Evolutionary conservation across 176 grass and related monocot genomes (phyloP), one percentile per base, ranked within the genome.

Genomic region (Rhynchospora tenuis): DNA sequence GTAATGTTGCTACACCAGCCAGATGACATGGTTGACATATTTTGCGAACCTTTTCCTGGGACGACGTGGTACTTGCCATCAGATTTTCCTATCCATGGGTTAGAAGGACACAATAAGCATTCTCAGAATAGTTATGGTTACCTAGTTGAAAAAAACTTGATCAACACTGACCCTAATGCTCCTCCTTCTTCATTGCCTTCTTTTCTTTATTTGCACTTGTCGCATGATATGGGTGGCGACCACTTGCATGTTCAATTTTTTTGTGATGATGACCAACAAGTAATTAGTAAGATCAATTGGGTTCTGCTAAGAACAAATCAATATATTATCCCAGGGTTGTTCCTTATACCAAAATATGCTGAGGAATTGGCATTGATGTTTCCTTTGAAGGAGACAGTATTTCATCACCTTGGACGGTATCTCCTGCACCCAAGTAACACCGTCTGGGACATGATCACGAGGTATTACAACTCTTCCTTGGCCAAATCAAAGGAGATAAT

Each of bases 281-380:
- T n/a, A n/a, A n/a, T n/a, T n/a, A n/a, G n/a, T n/a, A n/a, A n/a
- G n/a, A n/a, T n/a, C n/a, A n/a, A n/a, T n/a, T n/a, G n/a, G n/a
- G n/a, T n/a, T n/a, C n/a, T n/a, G n/a, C n/a, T n/a, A n/a, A n/a
- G n/a, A n/a, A n/a, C n/a, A n/a, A n/a, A 84, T 73, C 79, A 84
- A 57, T 94, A 94, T 86, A 91, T 91, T 45, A 42, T 80, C 20
- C 85, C 87, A 31, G 85, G 84, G 15, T 26, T 94, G n/a, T 94
- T 89, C 85, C 76, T 89, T 10, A 81, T 89, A 73, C 89, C 91
- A 47, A 62, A 59, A 46, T 89, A 85, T 43, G 87, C 89, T 44
- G 85, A 89, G 66, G 92, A 94, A 81, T 85, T 94, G 68, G 79
- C 58, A 58, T 81, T 84, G 86, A 85, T 94, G 80, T 94, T 94